Evolutionary conservation across 2,329 filamentous ascomycete genomes (phyloP).

Genomic region (Fusarium foetens): DNA sequence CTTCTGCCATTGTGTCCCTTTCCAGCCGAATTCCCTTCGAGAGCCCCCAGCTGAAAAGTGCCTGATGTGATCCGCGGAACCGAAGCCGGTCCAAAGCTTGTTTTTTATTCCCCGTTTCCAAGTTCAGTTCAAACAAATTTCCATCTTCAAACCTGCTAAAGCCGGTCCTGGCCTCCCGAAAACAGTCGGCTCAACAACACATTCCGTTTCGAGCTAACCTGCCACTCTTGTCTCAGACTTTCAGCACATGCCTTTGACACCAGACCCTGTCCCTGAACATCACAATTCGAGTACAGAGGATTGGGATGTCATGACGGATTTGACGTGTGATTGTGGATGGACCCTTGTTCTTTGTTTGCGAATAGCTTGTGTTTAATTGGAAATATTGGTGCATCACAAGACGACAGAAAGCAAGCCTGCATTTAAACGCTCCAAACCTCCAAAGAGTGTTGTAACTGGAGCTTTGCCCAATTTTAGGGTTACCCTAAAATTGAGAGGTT

Average conservation of each 20-base stretch:
- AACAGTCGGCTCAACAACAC: slow-evolving; percentile 12
- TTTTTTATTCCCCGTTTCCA: slow-evolving; percentile 14
- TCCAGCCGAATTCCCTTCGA: not conserved
- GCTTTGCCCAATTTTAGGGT: not conserved
- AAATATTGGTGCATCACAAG: slow-evolving; percentile 6
- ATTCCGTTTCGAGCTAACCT: slow-evolving; percentile 8
- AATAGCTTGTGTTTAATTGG: not conserved
- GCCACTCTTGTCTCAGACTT: slow-evolving; percentile 31
- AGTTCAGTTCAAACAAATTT: slow-evolving; percentile 5
- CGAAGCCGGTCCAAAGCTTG: slow-evolving; percentile 25
- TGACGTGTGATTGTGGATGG: slow-evolving; percentile 32
- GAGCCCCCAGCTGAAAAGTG: not conserved
- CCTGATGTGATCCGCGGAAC: slow-evolving; percentile 7
- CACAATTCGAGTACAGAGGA: not conserved
- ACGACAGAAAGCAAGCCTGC: not conserved
- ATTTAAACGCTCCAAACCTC: not conserved
- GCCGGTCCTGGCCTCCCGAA: slow-evolving; percentile 12
- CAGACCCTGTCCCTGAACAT: slow-evolving; percentile 33
- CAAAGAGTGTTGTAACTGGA: too few species aligned
- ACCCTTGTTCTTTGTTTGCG: slow-evolving; percentile 21
- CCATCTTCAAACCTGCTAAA: not conserved
- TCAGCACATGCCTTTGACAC: slow-evolving; percentile 34
- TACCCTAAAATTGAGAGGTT: not conserved
- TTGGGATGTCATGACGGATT: slow-evolving; percentile 5
- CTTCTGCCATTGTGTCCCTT: not conserved